Conservation (phyloP, 2,329 filamentous ascomycete species). For the Neofusicoccum ribis region DNA sequence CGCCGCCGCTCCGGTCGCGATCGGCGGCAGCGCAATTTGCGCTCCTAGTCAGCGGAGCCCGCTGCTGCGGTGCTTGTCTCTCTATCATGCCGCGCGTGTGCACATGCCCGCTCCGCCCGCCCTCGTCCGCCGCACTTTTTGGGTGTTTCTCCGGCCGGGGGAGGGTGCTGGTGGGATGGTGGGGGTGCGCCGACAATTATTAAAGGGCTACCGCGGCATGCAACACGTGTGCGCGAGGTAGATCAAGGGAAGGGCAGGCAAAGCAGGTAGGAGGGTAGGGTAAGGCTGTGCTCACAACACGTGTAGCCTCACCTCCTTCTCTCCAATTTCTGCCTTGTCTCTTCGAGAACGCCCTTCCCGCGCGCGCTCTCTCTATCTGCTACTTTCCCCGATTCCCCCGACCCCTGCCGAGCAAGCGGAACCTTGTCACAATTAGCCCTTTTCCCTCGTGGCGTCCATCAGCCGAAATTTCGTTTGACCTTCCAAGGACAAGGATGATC, state of each 20-base stretch:
- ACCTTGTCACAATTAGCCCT: background rate
- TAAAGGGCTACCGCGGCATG: constrained; percentile 14
- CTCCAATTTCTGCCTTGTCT: too few species aligned
- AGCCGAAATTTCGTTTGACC: background rate
- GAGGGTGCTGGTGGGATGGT: background rate
- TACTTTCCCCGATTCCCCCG: constrained; percentile 8
- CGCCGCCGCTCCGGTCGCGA: background rate
- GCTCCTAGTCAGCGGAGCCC: background rate
- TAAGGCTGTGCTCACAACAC: background rate
- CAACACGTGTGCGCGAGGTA: constrained; percentile 9
- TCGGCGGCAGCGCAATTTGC: constrained; percentile 7
- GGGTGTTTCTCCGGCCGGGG: background rate
- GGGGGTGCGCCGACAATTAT: background rate
- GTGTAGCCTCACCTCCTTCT: background rate
- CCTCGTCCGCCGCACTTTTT: background rate
- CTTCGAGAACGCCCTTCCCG: too few species aligned
- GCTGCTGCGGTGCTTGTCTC: too few species aligned
- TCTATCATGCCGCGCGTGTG: too few species aligned
- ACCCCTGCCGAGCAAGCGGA: background rate
- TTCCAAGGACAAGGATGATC: too few species aligned
- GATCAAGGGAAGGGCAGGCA: background rate
- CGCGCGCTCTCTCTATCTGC: background rate
- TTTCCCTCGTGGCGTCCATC: background rate
- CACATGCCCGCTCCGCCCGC: background rate
- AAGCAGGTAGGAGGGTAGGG: too few species aligned